These are phyloP conservation scores for Globisporangium orthogonon DNA, from an alignment of 352 stramenopile species.

Conservation along the genomic window DNA sequence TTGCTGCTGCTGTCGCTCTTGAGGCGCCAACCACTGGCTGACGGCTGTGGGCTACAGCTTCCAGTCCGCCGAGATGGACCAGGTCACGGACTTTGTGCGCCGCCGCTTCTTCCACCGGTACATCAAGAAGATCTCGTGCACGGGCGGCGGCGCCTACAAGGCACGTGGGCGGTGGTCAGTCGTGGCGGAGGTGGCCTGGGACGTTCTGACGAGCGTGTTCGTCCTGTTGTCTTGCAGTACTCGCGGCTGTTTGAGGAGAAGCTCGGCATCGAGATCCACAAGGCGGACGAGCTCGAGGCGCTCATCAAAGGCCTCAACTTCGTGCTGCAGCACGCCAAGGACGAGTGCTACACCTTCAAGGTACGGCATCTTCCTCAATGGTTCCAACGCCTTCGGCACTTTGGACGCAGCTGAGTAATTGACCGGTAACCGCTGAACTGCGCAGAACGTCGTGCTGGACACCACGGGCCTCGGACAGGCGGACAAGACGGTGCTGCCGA, in stretches of 20 bases:
- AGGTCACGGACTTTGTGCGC: slow-evolving; percentile 60
- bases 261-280: slow-evolving; percentile 90
- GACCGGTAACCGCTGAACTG: not conserved
- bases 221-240: slow-evolving; percentile 29
- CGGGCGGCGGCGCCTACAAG: slow-evolving; percentile 96
- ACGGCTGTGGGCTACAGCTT: slow-evolving; percentile 31
- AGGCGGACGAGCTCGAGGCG: slow-evolving; percentile 95
- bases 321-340: slow-evolving; percentile 86
- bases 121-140: slow-evolving; percentile 87
- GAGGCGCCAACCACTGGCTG: no score
- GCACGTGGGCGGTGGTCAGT: slow-evolving; percentile 17
- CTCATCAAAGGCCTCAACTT: slow-evolving; percentile 97
- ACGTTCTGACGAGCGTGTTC: no score
- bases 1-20: slow-evolving; percentile 5
- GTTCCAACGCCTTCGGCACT: no score
- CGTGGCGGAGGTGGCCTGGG: no score
- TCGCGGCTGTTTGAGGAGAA: slow-evolving; percentile 81
- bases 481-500: slow-evolving; percentile 60
- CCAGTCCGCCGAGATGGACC: slow-evolving; percentile 60
- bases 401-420: no score
- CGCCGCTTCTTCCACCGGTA: slow-evolving; percentile 86
- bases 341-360: slow-evolving; percentile 96
- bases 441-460: slow-evolving; percentile 46
- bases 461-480: slow-evolving; percentile 48
- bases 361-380: slow-evolving; percentile 26